These are phyloP conservation scores for Cucurbita ficifolia DNA, from an alignment of 306 rosid species.

Conservation along the genomic window DNA sequence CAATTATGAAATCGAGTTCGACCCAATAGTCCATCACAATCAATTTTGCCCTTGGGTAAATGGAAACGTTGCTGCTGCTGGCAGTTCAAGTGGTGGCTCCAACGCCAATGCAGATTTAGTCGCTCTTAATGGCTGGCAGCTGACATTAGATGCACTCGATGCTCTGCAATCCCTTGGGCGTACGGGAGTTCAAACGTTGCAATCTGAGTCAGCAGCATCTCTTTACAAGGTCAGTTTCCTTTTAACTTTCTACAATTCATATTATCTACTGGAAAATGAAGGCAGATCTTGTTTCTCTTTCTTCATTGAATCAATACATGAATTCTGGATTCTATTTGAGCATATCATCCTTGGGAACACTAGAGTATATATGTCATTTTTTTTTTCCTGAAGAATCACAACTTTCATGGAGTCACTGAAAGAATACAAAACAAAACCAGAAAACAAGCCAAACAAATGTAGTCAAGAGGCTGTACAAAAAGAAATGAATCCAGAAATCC, in stretches of 20 bases:
- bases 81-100: conserved; percentile 37
- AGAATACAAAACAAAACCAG: background rate
- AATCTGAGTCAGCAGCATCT: conserved; percentile 98
- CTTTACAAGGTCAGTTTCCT: conserved; percentile 60
- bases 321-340: background rate
- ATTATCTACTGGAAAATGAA: background rate
- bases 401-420: too few relatives aligned
- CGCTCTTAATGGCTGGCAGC: conserved; percentile 89
- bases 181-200: conserved; percentile 53
- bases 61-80: conserved; percentile 98
- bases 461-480: background rate
- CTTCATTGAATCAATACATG: background rate
- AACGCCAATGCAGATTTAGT: conserved; percentile 36
- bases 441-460: background rate
- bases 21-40: conserved; percentile 81
- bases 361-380: too few relatives aligned
- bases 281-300: background rate
- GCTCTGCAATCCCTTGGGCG: conserved; percentile 52
- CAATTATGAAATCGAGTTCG: conserved; percentile 88
- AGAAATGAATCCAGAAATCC: background rate
- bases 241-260: conserved; percentile 9
- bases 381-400: too few relatives aligned
- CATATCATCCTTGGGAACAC: background rate
- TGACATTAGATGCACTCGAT: conserved; percentile 87
- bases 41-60: conserved; percentile 98